Percentiles rank a stretch among this genome's conserved stretches.
Evolutionary conservation across 306 rosid genomes (phyloP).

Genomic region (Begonia fuchsioides): DNA sequence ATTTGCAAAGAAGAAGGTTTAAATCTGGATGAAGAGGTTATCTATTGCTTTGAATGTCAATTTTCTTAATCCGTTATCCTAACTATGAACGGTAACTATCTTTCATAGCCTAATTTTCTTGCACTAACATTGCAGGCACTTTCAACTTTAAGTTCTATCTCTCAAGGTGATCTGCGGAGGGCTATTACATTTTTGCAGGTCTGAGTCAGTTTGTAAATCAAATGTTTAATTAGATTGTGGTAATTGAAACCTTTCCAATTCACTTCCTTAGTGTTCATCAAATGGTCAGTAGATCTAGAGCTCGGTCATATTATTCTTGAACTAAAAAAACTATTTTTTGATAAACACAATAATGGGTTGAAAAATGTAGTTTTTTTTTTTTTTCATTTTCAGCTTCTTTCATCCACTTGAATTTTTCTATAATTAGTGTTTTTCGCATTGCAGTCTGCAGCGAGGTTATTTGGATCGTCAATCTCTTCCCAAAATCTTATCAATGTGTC

Average conservation of each 20-base stretch:
- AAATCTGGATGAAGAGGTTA: conserved; percentile 65
- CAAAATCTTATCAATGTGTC: conserved; percentile 71
- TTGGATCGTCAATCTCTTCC: conserved; percentile 74
- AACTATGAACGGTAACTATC: too few species aligned
- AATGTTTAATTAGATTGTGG: not conserved
- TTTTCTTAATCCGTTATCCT: too few species aligned
- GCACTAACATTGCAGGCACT: conserved; percentile 38
- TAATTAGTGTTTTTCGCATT: conserved; percentile 4
- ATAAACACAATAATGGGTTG: too few species aligned
- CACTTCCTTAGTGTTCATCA: too few species aligned
- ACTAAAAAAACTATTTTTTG: too few species aligned
- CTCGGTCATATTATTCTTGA: too few species aligned
- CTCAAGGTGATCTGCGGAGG: conserved; percentile 96
- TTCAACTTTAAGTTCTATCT: conserved; percentile 67
- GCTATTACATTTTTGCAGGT: conserved; percentile 94
- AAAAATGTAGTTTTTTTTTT: not conserved
- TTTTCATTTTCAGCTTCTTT: not conserved
- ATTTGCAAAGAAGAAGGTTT: conserved; percentile 80
- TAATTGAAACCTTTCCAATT: too few species aligned
- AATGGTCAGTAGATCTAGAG: too few species aligned
- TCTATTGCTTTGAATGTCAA: not conserved
- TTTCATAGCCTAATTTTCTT: too few species aligned
- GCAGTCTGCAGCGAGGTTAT: conserved; percentile 92
- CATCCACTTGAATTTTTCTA: too few species aligned
- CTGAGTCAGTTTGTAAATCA: conserved; percentile 7